Evolutionary conservation across 2,329 filamentous ascomycete genomes (phyloP).

Genomic region (Pyrenophora teres): DNA sequence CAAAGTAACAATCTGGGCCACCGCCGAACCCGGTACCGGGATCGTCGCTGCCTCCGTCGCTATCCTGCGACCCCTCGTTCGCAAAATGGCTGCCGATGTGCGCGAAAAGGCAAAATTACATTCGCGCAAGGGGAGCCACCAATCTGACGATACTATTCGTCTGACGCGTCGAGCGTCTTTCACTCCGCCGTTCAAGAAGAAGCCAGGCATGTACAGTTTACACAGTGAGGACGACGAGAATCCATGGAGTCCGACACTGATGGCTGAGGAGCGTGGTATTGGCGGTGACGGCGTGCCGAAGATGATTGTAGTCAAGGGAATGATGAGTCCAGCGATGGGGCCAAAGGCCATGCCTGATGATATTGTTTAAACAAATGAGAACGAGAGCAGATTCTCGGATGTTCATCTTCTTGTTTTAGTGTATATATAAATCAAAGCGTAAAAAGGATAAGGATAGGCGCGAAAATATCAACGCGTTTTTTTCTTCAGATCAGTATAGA

Average conservation of each 20-base stretch:
- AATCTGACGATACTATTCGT: conserved; percentile 16
- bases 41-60: conserved; percentile 56
- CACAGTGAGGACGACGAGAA: not conserved
- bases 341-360: not conserved
- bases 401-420: too few species aligned
- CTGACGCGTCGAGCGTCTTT: conserved; percentile 17
- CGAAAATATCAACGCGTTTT: too few species aligned
- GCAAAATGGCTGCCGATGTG: conserved; percentile 29
- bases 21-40: conserved; percentile 56
- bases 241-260: not conserved
- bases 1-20: conserved; percentile 52
- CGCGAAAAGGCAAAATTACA: conserved; percentile 22
- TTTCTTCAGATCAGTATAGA: too few species aligned
- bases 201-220: conserved; percentile 11
- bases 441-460: too few species aligned
- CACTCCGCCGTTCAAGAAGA: conserved; percentile 11
- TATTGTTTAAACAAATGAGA: not conserved
- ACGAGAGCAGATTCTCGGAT: too few species aligned
- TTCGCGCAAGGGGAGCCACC: conserved; percentile 14
- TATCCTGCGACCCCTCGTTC: conserved; percentile 53
- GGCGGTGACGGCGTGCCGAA: not conserved
- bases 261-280: not conserved
- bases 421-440: too few species aligned
- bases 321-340: too few species aligned
- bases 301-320: too few species aligned